Base-by-base conservation (phyloP, 2,329 filamentous ascomycete species). In the Macrophomina pseudophaseolina region DNA sequence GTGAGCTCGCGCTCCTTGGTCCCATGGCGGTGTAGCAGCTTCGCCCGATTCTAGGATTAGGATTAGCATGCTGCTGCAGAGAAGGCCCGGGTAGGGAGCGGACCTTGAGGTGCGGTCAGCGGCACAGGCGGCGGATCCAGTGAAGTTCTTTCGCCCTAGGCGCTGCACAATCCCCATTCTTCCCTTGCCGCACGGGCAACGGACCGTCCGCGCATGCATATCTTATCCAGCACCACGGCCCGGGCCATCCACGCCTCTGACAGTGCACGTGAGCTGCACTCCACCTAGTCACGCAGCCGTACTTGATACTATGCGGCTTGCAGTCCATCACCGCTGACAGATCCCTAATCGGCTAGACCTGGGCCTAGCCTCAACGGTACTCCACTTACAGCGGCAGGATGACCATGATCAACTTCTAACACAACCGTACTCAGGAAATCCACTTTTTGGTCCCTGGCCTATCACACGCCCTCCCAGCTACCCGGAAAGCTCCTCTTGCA, bases 181-280 rank as follows among this genome's bases (percentile, higher is more conserved):
- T 4, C 32, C 38, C 30, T 44, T 48, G 58, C 44, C 14, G 30
- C 30, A 48, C 44, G 58, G 30, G 32, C 58, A 62, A 38, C 58
- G 42, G 58, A 62, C 58, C 44, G 28, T 38, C 58, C 44, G 44
- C 44, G 42, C 44, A 30, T 62, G 58, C 58, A 62, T 62, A 44
- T 49, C 49, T 48, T 48, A 62, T 49, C 58, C 58, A 38, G 42
- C 32, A 23, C 58, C 44, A 23, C 30, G 58, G 58, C 16, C 30
- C 58, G 30, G 44, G 16, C 32, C 32, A 6, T 49, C 44, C 32
- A 38, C 58, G 32, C 58, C 42, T 62, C 58, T 28, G 16, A 62
- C 54, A 33, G n/a, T 44, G 46, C 58, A 62, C 58, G 58, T 62
- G 58, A 62, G 44, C 58, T 49, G 58, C 58, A 62, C 42, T 62